These are phyloP conservation scores for Lachancea kluyveri DNA, from an alignment of 805 yeast genomes.

Conservation along the genomic window DNA sequence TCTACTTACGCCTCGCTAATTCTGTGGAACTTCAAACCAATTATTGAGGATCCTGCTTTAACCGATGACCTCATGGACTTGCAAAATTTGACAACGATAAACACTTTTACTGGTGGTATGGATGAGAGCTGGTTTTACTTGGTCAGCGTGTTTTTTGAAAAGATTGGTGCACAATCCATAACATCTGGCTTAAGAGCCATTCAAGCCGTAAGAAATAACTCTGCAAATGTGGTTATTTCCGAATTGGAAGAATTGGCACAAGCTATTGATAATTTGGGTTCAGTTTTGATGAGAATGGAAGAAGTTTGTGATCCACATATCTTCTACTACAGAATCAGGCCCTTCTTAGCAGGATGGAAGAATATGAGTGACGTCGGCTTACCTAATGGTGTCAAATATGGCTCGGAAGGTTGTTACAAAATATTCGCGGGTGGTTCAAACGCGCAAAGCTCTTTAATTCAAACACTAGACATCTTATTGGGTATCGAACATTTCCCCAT, in stretches of 20 bases:
- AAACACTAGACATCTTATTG: constrained; percentile 72
- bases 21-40: constrained; percentile 78
- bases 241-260: constrained; percentile 65
- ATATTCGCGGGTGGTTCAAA: constrained; percentile 84
- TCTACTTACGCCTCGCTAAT: constrained; percentile 85
- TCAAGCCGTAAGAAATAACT: constrained; percentile 44
- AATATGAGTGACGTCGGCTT: constrained; percentile 86
- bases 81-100: constrained; percentile 67
- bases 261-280: constrained; percentile 64
- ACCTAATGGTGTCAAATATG: constrained; percentile 72
- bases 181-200: constrained; percentile 64
- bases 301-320: constrained; percentile 94
- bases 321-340: constrained; percentile 80
- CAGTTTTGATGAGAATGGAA: constrained; percentile 73
- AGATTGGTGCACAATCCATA: constrained; percentile 69
- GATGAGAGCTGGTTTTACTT: constrained; percentile 94
- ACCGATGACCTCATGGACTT: constrained; percentile 41
- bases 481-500: constrained; percentile 75
- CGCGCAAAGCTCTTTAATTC: constrained; percentile 88
- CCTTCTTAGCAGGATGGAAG: constrained; percentile 90
- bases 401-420: constrained; percentile 51
- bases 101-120: constrained; percentile 81
- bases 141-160: constrained; percentile 82
- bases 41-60: constrained; percentile 34
- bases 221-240: constrained; percentile 33